These are phyloP conservation scores for Aspergillus fumigatus DNA, from an alignment of 2,329 filamentous ascomycete genomes.

Conservation along the genomic window DNA sequence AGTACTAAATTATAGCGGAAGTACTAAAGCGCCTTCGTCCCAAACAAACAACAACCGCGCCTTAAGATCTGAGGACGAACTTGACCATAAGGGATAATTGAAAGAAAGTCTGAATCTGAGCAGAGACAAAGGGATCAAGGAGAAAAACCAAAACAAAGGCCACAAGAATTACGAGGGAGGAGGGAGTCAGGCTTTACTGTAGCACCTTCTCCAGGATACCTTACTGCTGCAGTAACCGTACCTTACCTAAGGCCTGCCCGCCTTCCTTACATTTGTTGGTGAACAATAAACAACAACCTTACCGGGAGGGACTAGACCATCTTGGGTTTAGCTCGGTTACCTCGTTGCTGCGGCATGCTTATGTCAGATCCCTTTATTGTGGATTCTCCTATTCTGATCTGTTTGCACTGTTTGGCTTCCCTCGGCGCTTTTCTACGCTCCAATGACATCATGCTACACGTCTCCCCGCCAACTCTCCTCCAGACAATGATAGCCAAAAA, in stretches of 20 bases:
- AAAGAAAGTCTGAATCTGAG: slow-evolving; percentile 10
- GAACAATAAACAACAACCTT: slow-evolving; percentile 10
- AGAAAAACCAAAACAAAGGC: slow-evolving; percentile 12
- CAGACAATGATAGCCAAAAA: neutral
- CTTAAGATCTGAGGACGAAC: slow-evolving; percentile 5
- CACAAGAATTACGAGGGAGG: neutral
- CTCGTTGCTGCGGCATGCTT: slow-evolving; percentile 13
- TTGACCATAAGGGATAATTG: neutral
- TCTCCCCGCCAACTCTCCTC: slow-evolving; percentile 15
- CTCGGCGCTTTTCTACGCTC: slow-evolving; percentile 1
- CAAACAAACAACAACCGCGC: slow-evolving; percentile 24
- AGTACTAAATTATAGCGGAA: slow-evolving; percentile 12
- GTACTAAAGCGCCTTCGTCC: slow-evolving; percentile 15
- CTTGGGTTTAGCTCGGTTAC: slow-evolving; percentile 9
- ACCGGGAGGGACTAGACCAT: slow-evolving; percentile 20
- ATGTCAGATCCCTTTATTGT: slow-evolving; percentile 9
- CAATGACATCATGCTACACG: slow-evolving; percentile 28
- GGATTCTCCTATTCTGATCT: neutral
- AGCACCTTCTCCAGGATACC: neutral
- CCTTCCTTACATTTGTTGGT: neutral
- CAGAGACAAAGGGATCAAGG: slow-evolving; percentile 12
- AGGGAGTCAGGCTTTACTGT: neutral
- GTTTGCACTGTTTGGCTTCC: slow-evolving; percentile 16
- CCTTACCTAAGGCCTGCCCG: neutral
- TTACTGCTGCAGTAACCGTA: neutral